Base-by-base conservation (phyloP, 1,139 yeast species). In the Hansenula sp. region DNA sequence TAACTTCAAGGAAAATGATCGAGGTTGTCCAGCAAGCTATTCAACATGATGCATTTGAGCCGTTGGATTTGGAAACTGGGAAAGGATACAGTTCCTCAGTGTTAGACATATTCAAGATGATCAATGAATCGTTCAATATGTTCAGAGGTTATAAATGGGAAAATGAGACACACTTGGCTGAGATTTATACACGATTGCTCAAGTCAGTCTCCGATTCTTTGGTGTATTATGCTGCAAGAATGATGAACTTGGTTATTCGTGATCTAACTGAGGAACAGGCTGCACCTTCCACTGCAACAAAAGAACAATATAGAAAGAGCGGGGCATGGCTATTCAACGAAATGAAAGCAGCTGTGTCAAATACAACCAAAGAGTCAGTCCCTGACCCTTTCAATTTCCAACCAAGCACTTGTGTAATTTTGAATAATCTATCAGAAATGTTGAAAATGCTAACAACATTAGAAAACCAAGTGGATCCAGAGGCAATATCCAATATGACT, bases 361-460 rank as follows among this genome's bases (percentile, higher is more conserved):
- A 68, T 12, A 58, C 60, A 13, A 46, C 54, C 2, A 54, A 63
- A 46, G 62, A 70, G 50, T 48, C 68, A n/a, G 67, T 69, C 47
- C 76, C 82, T 51, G 68, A 77, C 24, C 79, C 90, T 0, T 84
- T 75, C 59, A 74, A 79, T 45, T 87, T 86, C 64, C 70, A 74
- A 49, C 70, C 75, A 4, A 71, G 75, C 43, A 81, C 93, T 0
- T 88, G 96, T 63, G 77, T 86, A n/a, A 83, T 85, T 19, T 68
- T 89, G 44, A 87, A 87, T 60, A 81, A 89, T 55, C 60, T 89
- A 17, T 80, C 83, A 7, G 76, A 80, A 17, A 77, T 86, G 67
- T 72, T 79, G 63, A 62, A 68, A 2, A 77, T 79, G 50, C 62
- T 88, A 33, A 74, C 78, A 42, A 75, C 71, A 42, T 62, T 89